Conservation (phyloP, 441 rosid species). For the Populus hybrid region DNA sequence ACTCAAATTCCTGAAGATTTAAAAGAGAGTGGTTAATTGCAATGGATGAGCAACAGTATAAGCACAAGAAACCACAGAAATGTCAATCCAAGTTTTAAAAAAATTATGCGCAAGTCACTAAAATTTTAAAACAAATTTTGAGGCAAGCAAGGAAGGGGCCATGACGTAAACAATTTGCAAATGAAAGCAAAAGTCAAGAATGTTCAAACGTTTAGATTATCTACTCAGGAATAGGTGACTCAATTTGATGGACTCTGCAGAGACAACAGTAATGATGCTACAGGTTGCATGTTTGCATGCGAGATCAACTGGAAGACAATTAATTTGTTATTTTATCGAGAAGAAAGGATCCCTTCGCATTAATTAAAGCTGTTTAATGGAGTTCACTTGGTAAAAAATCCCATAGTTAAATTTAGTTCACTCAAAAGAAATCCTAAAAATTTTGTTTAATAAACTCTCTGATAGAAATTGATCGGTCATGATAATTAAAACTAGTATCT, state of each 20-base stretch:
- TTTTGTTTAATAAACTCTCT: not conserved
- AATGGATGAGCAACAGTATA: not conserved
- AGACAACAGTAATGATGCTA: not conserved
- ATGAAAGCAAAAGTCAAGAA: not conserved
- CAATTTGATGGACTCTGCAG: not conserved
- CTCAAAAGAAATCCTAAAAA: not conserved
- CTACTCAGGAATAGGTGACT: not conserved
- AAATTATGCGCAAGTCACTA: not conserved
- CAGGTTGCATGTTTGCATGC: not conserved
- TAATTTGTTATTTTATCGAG: not conserved
- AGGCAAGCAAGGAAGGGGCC: not conserved
- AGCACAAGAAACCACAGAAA: not conserved
- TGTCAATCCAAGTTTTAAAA: not conserved
- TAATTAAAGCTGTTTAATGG: not conserved
- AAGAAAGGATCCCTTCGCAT: not conserved
- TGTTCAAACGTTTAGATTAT: not conserved
- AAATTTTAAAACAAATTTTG: not conserved
- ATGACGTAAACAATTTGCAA: not conserved
- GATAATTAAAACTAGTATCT: not conserved
- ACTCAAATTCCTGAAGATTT: constrained; percentile 71
- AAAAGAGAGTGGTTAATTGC: constrained; percentile 1
- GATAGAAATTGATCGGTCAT: not conserved
- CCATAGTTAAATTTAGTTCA: too few relatives aligned
- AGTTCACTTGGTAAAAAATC: not conserved
- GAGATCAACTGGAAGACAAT: not conserved